These are phyloP conservation scores for Clarireedia hainanense DNA, from an alignment of 2,329 filamentous ascomycete genomes.

Conservation along the genomic window DNA sequence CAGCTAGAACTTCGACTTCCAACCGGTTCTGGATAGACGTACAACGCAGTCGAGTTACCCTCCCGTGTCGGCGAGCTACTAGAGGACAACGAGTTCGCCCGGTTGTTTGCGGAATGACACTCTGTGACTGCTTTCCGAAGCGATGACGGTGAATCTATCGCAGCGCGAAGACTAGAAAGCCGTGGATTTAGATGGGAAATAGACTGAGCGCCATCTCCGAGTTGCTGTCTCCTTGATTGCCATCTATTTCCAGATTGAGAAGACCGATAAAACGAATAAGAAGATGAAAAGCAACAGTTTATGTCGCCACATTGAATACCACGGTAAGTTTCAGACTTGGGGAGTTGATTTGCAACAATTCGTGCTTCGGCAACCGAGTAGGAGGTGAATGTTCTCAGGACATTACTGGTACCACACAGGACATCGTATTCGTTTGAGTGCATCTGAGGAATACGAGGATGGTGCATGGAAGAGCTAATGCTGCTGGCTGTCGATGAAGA, in stretches of 20 bases:
- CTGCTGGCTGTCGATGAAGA: too few relatives aligned
- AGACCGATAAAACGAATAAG: constrained; percentile 2
- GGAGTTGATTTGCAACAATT: not conserved
- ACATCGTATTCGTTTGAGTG: not conserved
- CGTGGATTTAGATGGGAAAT: not conserved
- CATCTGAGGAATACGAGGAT: not conserved
- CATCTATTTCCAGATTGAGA: not conserved
- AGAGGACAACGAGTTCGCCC: not conserved
- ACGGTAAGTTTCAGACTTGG: not conserved
- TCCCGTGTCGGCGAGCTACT: not conserved
- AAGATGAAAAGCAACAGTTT: not conserved
- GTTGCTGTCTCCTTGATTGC: too few relatives aligned
- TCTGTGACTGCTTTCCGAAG: not conserved
- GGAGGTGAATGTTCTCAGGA: not conserved
- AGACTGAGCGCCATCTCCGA: not conserved
- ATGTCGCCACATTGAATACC: constrained; percentile 4
- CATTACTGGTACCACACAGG: not conserved
- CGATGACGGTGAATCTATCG: not conserved
- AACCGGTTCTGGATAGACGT: not conserved
- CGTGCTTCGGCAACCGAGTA: not conserved
- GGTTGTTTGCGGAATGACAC: not conserved
- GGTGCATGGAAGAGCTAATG: too few relatives aligned
- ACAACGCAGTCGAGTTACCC: not conserved
- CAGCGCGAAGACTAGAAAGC: not conserved
- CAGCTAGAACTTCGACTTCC: constrained; percentile 1